phyloP scores from a whole-genome alignment of 495 filamentous ascomycete species.

The Hypomontagnella submonticulosa region DNA sequence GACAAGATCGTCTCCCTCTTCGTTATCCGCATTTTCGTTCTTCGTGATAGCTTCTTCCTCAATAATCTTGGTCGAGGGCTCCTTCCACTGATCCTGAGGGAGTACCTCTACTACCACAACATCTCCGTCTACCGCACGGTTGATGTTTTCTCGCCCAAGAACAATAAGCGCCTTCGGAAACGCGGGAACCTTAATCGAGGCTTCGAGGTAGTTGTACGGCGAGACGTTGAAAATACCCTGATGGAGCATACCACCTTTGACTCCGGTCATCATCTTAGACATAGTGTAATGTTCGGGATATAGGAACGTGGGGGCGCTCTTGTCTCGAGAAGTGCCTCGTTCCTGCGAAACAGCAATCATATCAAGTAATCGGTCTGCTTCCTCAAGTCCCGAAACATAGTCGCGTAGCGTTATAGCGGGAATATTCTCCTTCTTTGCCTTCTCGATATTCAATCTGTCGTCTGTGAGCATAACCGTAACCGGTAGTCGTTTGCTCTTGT shows the following conservation, averaged over 20 bases:
- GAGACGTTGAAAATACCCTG: constrained; percentile 96
- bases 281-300: constrained; percentile 85
- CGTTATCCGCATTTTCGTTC: constrained; percentile 88
- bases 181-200: constrained; percentile 84
- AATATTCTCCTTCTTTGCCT: constrained; percentile 81
- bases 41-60: constrained; percentile 93
- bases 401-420: constrained; percentile 72
- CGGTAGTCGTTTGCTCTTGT: constrained; percentile 70
- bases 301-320: constrained; percentile 72
- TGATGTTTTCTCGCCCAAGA: constrained; percentile 95
- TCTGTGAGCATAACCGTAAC: constrained; percentile 93
- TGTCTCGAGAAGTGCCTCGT: constrained; percentile 68
- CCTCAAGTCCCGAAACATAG: constrained; percentile 85
- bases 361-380: constrained; percentile 86
- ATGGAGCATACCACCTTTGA: constrained; percentile 86
- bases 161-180: constrained; percentile 91
- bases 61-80: constrained; percentile 91
- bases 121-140: constrained; percentile 91
- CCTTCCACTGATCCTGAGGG: constrained; percentile 95
- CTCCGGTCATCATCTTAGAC: constrained; percentile 95
- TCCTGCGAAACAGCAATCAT: constrained; percentile 88
- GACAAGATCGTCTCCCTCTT: constrained; percentile 72
- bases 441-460: constrained; percentile 85
- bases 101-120: constrained; percentile 90
- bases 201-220: constrained; percentile 96